phyloP scores from a whole-genome alignment of 2,329 filamentous ascomycete genomes.

The Thermomyces lanuginosus region DNA sequence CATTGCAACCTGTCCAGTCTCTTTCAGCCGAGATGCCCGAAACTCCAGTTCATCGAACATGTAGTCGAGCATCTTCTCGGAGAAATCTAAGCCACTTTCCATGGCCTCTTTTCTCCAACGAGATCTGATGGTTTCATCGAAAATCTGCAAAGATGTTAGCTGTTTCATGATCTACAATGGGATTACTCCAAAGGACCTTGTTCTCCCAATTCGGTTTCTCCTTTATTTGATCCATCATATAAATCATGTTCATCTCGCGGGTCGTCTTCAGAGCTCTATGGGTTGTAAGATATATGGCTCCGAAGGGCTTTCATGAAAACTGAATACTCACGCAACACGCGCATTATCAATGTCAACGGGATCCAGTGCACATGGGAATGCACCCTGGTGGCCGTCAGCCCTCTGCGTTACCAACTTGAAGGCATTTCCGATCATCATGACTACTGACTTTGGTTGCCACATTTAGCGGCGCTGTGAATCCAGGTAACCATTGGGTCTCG shows the following conservation, averaged over 20 bases:
- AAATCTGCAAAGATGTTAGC: slow-evolving; percentile 10
- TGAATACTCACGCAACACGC: slow-evolving; percentile 10
- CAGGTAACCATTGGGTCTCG: too few relatives aligned
- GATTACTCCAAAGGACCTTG: slow-evolving; percentile 1
- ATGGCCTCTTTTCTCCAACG: slow-evolving; percentile 19
- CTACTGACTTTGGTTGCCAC: too few relatives aligned
- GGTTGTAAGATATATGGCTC: slow-evolving; percentile 5
- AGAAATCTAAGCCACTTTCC: slow-evolving; percentile 13
- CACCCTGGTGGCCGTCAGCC: too few relatives aligned
- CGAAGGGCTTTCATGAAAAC: not conserved
- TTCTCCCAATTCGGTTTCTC: slow-evolving; percentile 10
- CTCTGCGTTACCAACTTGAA: too few relatives aligned
- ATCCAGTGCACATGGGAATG: slow-evolving; percentile 19
- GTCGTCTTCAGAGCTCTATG: slow-evolving; percentile 12
- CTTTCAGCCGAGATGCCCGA: slow-evolving; percentile 32
- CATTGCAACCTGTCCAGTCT: slow-evolving; percentile 26
- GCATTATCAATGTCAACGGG: slow-evolving; percentile 14
- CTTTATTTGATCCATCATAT: slow-evolving; percentile 24
- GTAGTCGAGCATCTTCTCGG: slow-evolving; percentile 22
- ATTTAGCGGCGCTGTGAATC: slow-evolving; percentile 3
- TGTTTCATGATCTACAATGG: not conserved
- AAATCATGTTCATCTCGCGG: slow-evolving; percentile 24
- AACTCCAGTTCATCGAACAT: slow-evolving; percentile 34
- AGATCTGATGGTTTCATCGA: slow-evolving; percentile 14
- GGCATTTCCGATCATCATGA: too few relatives aligned